phyloP scores from a whole-genome alignment of 495 filamentous ascomycete genomes.

The Diplogelasinospora grovesii region DNA sequence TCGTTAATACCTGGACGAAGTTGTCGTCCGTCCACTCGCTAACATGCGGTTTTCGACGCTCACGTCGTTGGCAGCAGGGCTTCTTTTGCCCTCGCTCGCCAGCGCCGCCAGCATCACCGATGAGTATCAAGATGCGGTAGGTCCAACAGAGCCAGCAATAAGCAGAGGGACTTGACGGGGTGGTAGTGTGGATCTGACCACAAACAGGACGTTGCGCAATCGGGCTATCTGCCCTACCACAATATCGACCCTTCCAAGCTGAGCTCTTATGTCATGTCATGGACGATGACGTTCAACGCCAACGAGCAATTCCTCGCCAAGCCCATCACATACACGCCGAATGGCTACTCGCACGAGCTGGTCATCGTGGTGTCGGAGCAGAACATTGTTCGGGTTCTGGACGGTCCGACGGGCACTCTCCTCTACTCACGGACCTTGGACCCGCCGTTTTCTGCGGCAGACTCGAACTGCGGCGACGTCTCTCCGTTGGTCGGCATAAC shows the following conservation, averaged over 20 bases:
- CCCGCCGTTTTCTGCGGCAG: conserved; percentile 24
- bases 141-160: no score
- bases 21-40: no score
- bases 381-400: conserved; percentile 14
- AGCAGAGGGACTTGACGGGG: no score
- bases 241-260: conserved; percentile 38
- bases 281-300: conserved; percentile 17
- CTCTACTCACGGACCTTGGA: conserved; percentile 12
- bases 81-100: no score
- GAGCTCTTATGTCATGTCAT: conserved; percentile 25
- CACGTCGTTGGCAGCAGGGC: no score
- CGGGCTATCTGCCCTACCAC: conserved; percentile 37
- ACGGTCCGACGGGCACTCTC: conserved; percentile 4
- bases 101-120: no score
- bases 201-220: conserved; percentile 28
- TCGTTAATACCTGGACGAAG: no score
- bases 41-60: no score
- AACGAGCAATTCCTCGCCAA: conserved; percentile 34
- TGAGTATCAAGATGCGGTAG: no score
- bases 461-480: conserved; percentile 34
- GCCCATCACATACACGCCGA: conserved; percentile 36
- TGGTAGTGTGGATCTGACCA: no score
- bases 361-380: conserved; percentile 34
- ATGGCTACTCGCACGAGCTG: conserved; percentile 22
- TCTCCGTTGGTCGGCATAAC: conserved; percentile 27